phyloP scores from a whole-genome alignment of 2,329 filamentous ascomycete genomes.

The Elsinoe ampelina region DNA sequence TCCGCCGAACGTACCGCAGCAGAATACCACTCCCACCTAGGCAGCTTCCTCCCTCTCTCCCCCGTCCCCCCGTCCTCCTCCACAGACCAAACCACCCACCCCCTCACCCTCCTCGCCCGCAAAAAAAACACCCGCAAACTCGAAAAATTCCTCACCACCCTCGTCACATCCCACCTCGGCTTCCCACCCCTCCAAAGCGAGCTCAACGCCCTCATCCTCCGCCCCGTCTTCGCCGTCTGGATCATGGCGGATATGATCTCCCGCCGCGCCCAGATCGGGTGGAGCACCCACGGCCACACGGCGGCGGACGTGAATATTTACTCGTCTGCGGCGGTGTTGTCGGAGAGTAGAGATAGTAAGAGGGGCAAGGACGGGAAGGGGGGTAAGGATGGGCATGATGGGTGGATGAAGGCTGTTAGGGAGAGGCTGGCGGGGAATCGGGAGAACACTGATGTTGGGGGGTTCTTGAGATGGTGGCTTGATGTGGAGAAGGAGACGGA shows the following conservation, averaged over 20 bases:
- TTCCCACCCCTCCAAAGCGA: slow-evolving; percentile 63
- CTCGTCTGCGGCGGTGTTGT: slow-evolving; percentile 46
- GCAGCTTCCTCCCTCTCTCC: slow-evolving; percentile 16
- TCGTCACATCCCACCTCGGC: slow-evolving; percentile 64
- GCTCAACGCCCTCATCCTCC: slow-evolving; percentile 54
- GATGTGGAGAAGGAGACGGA: slow-evolving; percentile 73
- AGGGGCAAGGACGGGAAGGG: neutral
- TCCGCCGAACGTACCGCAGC: slow-evolving; percentile 61
- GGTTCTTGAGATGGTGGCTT: slow-evolving; percentile 71
- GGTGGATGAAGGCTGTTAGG: slow-evolving; percentile 48
- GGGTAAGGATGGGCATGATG: neutral
- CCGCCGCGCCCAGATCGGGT: slow-evolving; percentile 78
- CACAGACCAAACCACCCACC: neutral
- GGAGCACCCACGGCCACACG: slow-evolving; percentile 81
- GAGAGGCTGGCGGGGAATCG: slow-evolving; percentile 68
- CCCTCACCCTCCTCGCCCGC: slow-evolving; percentile 23
- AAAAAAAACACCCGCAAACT: slow-evolving; percentile 32
- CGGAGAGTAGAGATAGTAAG: neutral
- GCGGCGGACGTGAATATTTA: slow-evolving; percentile 97
- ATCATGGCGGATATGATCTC: slow-evolving; percentile 79
- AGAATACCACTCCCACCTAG: slow-evolving; percentile 54
- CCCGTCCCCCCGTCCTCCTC: slow-evolving; percentile 8
- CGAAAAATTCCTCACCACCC: slow-evolving; percentile 55
- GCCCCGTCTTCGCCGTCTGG: slow-evolving; percentile 48
- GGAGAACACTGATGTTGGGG: slow-evolving; percentile 87